A percentile compares a stretch with the other conserved stretches of the same genome.
Conservation (phyloP, 2,329 filamentous ascomycete species). For the Reticulascus tulasneorum region DNA sequence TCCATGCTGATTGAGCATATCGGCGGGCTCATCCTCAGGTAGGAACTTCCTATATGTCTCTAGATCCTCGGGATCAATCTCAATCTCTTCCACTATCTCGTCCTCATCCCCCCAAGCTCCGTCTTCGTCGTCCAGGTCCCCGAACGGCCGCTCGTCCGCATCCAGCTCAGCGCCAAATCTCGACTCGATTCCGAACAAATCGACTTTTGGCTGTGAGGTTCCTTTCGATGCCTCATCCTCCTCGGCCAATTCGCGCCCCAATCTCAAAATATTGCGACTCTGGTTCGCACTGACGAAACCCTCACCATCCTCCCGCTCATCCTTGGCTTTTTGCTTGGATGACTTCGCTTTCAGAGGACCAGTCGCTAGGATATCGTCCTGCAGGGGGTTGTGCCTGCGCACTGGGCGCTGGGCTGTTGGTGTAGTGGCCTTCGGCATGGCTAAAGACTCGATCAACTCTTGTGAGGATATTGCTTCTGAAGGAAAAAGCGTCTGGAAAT, state of each 20-base stretch:
- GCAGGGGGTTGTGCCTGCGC: slow-evolving; percentile 83
- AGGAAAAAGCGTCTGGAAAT: slow-evolving; percentile 9
- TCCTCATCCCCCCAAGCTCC: slow-evolving; percentile 78
- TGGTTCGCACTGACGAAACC: slow-evolving; percentile 83
- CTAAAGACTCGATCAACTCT: no score
- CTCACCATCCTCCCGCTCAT: slow-evolving; percentile 58
- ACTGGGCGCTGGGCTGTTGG: slow-evolving; percentile 53
- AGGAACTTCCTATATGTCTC: slow-evolving; percentile 91
- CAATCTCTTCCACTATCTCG: slow-evolving; percentile 65
- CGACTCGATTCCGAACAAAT: slow-evolving; percentile 78
- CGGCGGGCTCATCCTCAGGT: slow-evolving; percentile 59
- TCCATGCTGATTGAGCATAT: slow-evolving; percentile 59
- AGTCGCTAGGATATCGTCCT: slow-evolving; percentile 76
- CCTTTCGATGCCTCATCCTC: slow-evolving; percentile 58
- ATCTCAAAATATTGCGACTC: slow-evolving; percentile 81
- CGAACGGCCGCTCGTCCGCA: slow-evolving; percentile 42
- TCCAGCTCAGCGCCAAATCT: slow-evolving; percentile 59
- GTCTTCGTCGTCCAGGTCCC: no score
- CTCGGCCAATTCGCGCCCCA: slow-evolving; percentile 83
- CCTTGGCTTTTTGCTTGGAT: slow-evolving; percentile 62
- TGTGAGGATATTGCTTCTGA: background rate
- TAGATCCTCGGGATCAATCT: slow-evolving; percentile 84
- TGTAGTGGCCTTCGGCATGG: slow-evolving; percentile 81
- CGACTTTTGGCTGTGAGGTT: slow-evolving; percentile 32
- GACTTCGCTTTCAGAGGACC: slow-evolving; percentile 69